Evolutionary conservation across 257 asterid species (phyloP), one percentile per base, ranked within the genome.

Genomic region (Przewalskia tangutica): DNA sequence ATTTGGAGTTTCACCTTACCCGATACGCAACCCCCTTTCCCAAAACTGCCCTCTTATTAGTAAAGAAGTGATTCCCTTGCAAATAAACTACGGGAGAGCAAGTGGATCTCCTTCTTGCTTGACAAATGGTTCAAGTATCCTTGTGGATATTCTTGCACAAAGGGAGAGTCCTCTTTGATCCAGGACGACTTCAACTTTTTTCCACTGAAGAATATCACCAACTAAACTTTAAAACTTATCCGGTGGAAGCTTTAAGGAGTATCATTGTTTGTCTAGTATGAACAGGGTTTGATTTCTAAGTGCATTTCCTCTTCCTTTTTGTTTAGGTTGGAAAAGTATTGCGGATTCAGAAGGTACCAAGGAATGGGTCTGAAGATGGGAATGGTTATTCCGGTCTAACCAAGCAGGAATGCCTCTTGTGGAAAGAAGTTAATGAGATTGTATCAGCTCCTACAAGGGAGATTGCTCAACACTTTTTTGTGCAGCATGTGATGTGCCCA

Each of bases 281-380:
- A 18, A 50, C n/a, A 17, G 16, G 55, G 63, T 40, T 32, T 6
- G 51, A 10, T 17, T n/a, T 17, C 7, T 68, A 9, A 23, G 36
- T 11, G 75, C 34, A 46, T 83, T 54, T 77, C 82, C 53, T 12
- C 23, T 85, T 77, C 55, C 62, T 73, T 73, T 38, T 51, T 79
- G 58, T 82, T 50, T 82, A 95, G 98, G 91, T 89, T 78, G 98
- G 97, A 38, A 94, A 95, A 89, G 90, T 94, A 27, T 87, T 95
- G 85, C 85, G 99, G 83, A 82, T 95, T 87, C 97, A 86, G 81
- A 94, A 95, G 86, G 83, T 86, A 82, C 82, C 93, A 66, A 93
- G 84, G 77, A 84, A 88, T 82, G 90, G 85, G 68, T 86, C 90
- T 73, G 83, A 86, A 82, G 65, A 73, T 62, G 91, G 83, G 86